Base-by-base conservation (phyloP, 2,329 filamentous ascomycete genomes). In the Tolypocladium inflatum region DNA sequence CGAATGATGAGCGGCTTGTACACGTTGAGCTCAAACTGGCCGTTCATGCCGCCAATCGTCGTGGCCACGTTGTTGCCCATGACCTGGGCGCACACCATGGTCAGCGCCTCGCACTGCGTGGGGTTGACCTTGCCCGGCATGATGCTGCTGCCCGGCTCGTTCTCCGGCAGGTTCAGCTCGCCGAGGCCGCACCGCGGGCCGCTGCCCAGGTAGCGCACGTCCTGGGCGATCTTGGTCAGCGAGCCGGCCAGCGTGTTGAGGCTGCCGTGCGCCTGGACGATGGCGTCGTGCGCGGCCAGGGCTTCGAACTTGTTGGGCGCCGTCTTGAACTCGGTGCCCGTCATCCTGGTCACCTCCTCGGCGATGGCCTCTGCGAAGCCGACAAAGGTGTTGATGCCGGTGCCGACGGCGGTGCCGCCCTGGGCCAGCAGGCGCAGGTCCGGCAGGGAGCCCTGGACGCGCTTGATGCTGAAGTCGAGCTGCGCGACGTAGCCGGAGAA, bases 81-180 rank as follows among this genome's bases (percentile, higher is more conserved):
- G 62, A 99, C 93, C 77, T 99, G 94, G 23, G 90, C 86, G 79
- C 93, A 97, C 61, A 97, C 81, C 94, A 99, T 99, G 67, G 94
- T 97, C 74, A 99, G 79, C 61, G 91, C 90, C 81, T 99, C 94
- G 77, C 91, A 96, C 78, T 99, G 94, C 38, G 94, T 99, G 38
- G 94, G 94, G 81, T 99, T 99, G 73, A 99, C 94, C 81, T 99
- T 99, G 70, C 94, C 94, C 51, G 94, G 94, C 94, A 99, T 99
- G 80, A 99, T 97, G 67, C 90, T 95, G 70, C 89, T 94, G 63
- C 93, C 93, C 39, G 94, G 94, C 80, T 99, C 94, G 78, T 99
- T 99, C 80, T 99, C 94, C 33, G 94, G 94, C 55, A 99, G 85
- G 70, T 84, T 84, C 63, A 99, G 84, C 80, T 99, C 94, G 64